Evolutionary conservation across 306 rosid species (phyloP), one percentile per base, ranked within the genome.

Genomic region (Mimosa bimucronata): DNA sequence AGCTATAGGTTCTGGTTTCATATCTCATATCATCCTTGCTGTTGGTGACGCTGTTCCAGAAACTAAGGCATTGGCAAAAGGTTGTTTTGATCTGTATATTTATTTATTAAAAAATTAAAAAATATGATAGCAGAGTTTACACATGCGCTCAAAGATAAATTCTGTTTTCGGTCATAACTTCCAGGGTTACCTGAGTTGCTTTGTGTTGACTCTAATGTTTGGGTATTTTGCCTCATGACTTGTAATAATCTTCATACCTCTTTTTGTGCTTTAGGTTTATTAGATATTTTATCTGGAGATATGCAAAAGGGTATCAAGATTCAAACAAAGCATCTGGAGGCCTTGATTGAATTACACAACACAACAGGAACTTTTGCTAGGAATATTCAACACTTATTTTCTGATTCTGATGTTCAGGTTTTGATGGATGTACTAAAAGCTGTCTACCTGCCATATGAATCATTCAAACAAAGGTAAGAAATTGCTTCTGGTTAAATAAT

Each of bases 251-350:
- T 70, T 11, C 37, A 3, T 68, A 73, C 52, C 72, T 41, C 31
- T 70, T 12, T 74, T 16, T 37, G 71, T 69, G 55, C 65, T 76
- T 71, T 85, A 96, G 99, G 99, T 78, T 88, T 93, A 80, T 86
- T 88, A 58, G 98, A 96, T 84, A 89, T 89, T 77, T 84, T 96
- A 79, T 91, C 98, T 71, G 97, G 98, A 66, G 98, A 91, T 82
- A 93, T 91, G 98, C 97, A 94, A 61, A 96, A 96, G 89, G 99
- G 99, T 80, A 91, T 85, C 81, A 96, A 89, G 88, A 89, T 90
- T 85, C 99, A 93, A 87, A 88, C 93, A 8, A 96, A 89, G 87
- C 99, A 96, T 83, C 83, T 96, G 74, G 97, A 90, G 80, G 92
- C 94, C 69, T 87, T 93, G 87, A 96, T 93, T 84, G 98, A 93